Percentiles rank a stretch among this genome's conserved stretches.
Evolutionary conservation across 306 rosid species (phyloP).

Genomic region (Styphnolobium japonicum): DNA sequence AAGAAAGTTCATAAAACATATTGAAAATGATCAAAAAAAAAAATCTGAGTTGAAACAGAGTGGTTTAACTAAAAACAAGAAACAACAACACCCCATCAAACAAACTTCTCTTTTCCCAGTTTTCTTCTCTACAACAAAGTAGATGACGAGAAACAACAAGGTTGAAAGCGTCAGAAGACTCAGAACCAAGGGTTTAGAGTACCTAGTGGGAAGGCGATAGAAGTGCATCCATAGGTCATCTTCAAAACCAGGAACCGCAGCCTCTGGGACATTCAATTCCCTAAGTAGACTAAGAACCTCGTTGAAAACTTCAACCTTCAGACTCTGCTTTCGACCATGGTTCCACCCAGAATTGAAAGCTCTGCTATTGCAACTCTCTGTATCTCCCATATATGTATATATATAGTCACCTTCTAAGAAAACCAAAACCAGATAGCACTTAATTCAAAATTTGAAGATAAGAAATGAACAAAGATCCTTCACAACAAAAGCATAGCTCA

Average conservation of each 20-base stretch:
- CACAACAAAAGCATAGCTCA: neutral
- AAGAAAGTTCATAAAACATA: neutral
- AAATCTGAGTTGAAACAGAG: neutral
- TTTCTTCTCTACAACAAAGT: neutral
- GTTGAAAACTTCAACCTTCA: constrained; percentile 46
- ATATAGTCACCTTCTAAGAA: neutral
- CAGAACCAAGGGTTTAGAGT: no score
- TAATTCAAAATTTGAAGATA: neutral
- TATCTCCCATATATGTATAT: constrained; percentile 68
- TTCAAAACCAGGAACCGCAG: constrained; percentile 54
- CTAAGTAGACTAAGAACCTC: constrained; percentile 59
- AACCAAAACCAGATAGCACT: neutral
- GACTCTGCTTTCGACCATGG: constrained; percentile 44
- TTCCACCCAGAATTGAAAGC: constrained; percentile 34
- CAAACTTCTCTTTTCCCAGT: neutral
- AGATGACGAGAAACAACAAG: neutral
- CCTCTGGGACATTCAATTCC: constrained; percentile 54
- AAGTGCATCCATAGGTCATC: constrained; percentile 82
- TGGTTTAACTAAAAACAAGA: neutral
- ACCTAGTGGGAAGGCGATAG: constrained; percentile 68
- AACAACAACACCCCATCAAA: neutral
- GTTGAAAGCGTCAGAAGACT: neutral
- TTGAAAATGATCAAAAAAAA: neutral
- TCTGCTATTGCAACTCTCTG: constrained; percentile 65
- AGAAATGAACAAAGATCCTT: neutral